A percentile compares a stretch with the other conserved stretches of the same genome.
phyloP scores from a whole-genome alignment of 805 yeast species.

The Torulaspora microellipsoides region DNA sequence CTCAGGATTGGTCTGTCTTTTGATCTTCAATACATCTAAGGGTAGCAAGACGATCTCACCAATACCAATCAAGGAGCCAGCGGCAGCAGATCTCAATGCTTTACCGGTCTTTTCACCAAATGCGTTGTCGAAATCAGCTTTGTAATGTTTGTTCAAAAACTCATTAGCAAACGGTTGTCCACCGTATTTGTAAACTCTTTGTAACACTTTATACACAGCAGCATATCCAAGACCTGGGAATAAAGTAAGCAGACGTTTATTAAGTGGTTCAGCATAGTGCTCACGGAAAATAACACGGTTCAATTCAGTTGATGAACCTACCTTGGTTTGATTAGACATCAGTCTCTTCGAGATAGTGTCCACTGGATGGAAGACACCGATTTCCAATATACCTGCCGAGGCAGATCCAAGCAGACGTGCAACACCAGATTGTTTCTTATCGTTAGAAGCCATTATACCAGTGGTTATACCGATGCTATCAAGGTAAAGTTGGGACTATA shows the following conservation, averaged over 20 bases:
- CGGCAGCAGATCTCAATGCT: conserved; percentile 94
- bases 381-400: conserved; percentile 94
- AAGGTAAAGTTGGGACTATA: too few species aligned
- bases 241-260: conserved; percentile 69
- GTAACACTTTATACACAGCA: conserved; percentile 92
- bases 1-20: conserved; percentile 99
- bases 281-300: conserved; percentile 85
- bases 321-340: conserved; percentile 74
- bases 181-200: conserved; percentile 97
- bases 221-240: conserved; percentile 99
- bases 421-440: conserved; percentile 76
- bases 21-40: conserved; percentile 92
- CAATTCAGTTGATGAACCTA: conserved; percentile 59
- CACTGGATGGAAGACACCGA: conserved; percentile 96
- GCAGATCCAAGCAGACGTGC: conserved; percentile 97
- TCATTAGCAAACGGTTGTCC: conserved; percentile 99
- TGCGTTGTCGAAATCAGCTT: conserved; percentile 58
- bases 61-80: conserved; percentile 95
- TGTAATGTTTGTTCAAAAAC: conserved; percentile 71
- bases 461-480: too few species aligned
- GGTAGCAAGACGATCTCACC: conserved; percentile 97
- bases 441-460: conserved; percentile 35
- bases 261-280: conserved; percentile 66
- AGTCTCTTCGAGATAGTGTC: conserved; percentile 96
- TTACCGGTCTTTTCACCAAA: conserved; percentile 96